These are phyloP conservation scores for Penicillium psychrofluorescens DNA, from an alignment of 495 filamentous ascomycete genomes.

Conservation along the genomic window DNA sequence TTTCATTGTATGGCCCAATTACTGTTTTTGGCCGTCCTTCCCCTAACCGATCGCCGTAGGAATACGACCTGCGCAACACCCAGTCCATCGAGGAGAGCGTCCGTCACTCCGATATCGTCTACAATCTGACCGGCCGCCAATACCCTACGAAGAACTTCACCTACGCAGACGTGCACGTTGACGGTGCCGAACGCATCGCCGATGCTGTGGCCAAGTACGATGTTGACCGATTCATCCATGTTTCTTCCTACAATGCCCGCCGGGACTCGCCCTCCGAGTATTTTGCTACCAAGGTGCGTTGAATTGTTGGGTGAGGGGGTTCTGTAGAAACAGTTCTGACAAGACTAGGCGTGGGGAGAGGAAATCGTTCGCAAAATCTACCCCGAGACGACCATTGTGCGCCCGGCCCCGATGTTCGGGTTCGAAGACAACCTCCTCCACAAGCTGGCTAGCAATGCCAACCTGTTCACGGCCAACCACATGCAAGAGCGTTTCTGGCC, in stretches of 20 bases:
- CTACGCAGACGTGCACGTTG: conserved; percentile 86
- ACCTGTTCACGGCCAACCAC: conserved; percentile 82
- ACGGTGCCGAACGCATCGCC: conserved; percentile 89
- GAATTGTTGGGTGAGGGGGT: neutral
- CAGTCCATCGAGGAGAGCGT: conserved; percentile 94
- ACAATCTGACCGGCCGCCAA: conserved; percentile 87
- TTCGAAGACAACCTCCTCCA: conserved; percentile 90
- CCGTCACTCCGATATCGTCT: conserved; percentile 93
- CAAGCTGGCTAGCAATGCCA: conserved; percentile 68
- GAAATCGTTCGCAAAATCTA: conserved; percentile 81
- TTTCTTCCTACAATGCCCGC: conserved; percentile 90
- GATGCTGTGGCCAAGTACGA: conserved; percentile 98
- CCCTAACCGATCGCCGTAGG: conserved; percentile 41
- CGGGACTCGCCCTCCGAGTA: conserved; percentile 74
- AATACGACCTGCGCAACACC: conserved; percentile 94
- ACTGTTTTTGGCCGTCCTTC: neutral
- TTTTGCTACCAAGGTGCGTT: conserved; percentile 76
- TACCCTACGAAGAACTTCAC: conserved; percentile 99
- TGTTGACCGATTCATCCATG: conserved; percentile 92
- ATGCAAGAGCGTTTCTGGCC: conserved; percentile 89
- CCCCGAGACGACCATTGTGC: conserved; percentile 96
- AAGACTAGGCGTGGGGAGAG: conserved; percentile 65
- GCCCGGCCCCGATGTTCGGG: conserved; percentile 88
- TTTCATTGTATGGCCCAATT: conserved; percentile 57
- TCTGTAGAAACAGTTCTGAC: conserved; percentile 7